Evolutionary conservation across 768 basidiomycete genomes (phyloP).

Genomic region (Sutorius australiensis): DNA sequence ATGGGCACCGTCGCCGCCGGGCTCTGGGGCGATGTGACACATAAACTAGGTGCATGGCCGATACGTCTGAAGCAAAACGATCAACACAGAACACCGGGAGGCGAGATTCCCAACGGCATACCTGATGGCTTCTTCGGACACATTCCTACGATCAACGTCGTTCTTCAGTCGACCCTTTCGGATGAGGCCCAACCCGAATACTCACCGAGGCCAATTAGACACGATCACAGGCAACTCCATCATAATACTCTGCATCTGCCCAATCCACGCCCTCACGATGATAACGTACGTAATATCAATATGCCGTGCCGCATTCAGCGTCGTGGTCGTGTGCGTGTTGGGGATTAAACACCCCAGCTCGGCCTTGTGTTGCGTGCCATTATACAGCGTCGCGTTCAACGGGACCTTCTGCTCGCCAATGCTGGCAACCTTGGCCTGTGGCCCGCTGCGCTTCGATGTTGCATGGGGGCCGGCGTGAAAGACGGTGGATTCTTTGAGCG

Average conservation of each 20-base stretch:
- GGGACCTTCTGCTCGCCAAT: slow-evolving; percentile 71
- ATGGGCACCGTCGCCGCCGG: slow-evolving; percentile 30
- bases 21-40: slow-evolving; percentile 25
- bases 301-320: slow-evolving; percentile 76
- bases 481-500: slow-evolving; percentile 71
- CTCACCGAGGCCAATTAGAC: slow-evolving; percentile 83
- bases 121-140: slow-evolving; percentile 69
- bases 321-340: slow-evolving; percentile 71
- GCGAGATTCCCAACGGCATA: slow-evolving; percentile 8
- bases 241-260: slow-evolving; percentile 56
- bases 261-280: slow-evolving; percentile 73
- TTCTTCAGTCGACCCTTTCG: not conserved
- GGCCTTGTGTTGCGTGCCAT: slow-evolving; percentile 64
- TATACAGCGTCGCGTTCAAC: slow-evolving; percentile 69
- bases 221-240: slow-evolving; percentile 79
- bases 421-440: slow-evolving; percentile 49
- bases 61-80: slow-evolving; percentile 38
- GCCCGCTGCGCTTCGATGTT: slow-evolving; percentile 49
- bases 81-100: not conserved
- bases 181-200: slow-evolving; percentile 1
- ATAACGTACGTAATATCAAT: slow-evolving; percentile 84
- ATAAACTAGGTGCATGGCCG: slow-evolving; percentile 43
- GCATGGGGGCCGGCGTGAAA: slow-evolving; percentile 61
- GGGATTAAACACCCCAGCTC: slow-evolving; percentile 73
- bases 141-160: slow-evolving; percentile 41